Evolutionary conservation across 73 alveolate species (phyloP).

Genomic region (Paramecium tetraurelia): DNA sequence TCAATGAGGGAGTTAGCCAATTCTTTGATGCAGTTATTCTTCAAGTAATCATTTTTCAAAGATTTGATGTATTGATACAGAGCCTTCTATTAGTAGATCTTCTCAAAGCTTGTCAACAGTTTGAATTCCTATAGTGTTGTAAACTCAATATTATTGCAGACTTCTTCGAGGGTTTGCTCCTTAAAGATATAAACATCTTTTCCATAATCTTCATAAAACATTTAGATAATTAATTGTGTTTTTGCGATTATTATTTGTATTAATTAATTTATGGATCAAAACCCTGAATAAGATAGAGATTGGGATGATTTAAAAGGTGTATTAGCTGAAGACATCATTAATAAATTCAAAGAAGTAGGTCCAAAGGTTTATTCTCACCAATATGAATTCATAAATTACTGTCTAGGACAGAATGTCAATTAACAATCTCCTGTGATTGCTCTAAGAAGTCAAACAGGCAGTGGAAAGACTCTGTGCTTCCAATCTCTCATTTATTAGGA

Average conservation of each 20-base stretch:
- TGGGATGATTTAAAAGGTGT: slow-evolving; percentile 39
- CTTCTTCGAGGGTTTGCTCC: neutral
- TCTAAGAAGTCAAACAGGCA: slow-evolving; percentile 11
- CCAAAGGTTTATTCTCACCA: slow-evolving; percentile 31
- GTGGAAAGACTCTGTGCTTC: slow-evolving; percentile 35
- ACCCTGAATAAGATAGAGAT: neutral
- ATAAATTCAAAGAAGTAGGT: slow-evolving; percentile 21
- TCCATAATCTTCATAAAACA: neutral
- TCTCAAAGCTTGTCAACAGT: neutral
- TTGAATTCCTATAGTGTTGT: neutral
- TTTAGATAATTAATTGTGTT: neutral
- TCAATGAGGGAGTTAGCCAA: neutral
- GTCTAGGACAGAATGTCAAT: neutral
- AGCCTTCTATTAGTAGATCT: neutral
- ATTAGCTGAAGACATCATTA: neutral
- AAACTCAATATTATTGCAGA: neutral
- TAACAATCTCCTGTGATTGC: neutral
- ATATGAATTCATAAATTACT: slow-evolving; percentile 38
- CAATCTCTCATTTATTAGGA: neutral
- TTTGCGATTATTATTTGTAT: neutral
- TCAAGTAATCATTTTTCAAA: neutral
- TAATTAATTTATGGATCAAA: slow-evolving; percentile 26
- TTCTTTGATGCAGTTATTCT: neutral
- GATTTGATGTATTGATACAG: neutral
- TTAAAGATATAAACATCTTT: neutral